A percentile compares a stretch with the other conserved stretches of the same genome.
phyloP scores from a whole-genome alignment of 345 rosid genomes.

The Sonneratia alba region DNA sequence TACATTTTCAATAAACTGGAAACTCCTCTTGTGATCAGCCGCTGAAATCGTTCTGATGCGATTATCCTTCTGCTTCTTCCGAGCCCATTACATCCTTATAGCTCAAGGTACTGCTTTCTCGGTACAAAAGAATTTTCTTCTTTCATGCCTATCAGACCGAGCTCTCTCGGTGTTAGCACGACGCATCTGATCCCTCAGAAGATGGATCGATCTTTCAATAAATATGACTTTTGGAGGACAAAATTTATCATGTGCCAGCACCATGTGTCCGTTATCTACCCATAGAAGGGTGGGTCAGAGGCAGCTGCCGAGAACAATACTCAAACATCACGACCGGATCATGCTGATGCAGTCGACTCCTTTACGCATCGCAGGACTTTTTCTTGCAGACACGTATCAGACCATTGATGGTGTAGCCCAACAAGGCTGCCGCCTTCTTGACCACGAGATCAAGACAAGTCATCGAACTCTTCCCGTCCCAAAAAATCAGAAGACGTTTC shows the following conservation, averaged over 20 bases:
- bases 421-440: background rate
- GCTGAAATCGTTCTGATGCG: too few relatives aligned
- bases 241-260: background rate
- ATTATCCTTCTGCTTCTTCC: too few relatives aligned
- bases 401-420: background rate
- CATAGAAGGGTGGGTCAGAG: background rate
- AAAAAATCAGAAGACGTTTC: background rate
- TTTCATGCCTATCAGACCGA: background rate
- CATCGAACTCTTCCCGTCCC: background rate
- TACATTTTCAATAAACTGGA: too few relatives aligned
- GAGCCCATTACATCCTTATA: too few relatives aligned
- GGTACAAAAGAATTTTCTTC: too few relatives aligned
- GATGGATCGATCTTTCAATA: background rate
- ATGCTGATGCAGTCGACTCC: background rate
- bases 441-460: background rate
- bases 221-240: background rate
- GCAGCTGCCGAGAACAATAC: background rate
- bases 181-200: background rate
- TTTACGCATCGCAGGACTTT: background rate
- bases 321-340: background rate
- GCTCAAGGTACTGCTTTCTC: too few relatives aligned
- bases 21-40: background rate
- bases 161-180: background rate
- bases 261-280: background rate
- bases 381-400: background rate